phyloP scores from a whole-genome alignment of 768 basidiomycete species.

The Boletellus ananiceps region DNA sequence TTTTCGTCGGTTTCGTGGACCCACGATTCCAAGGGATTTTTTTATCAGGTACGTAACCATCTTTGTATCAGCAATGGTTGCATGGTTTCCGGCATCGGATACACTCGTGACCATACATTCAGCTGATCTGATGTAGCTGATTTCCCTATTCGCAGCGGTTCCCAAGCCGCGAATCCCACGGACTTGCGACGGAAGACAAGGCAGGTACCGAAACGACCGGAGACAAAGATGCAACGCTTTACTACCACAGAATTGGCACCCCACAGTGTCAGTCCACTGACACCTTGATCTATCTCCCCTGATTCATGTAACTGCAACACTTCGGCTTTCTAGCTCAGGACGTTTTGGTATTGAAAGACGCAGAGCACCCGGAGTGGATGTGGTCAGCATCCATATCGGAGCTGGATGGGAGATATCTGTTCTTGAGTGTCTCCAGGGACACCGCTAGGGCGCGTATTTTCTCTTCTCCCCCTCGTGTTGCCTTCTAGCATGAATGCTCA shows the following conservation, averaged over 20 bases:
- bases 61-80: too few relatives aligned
- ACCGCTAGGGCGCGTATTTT: slow-evolving; percentile 50
- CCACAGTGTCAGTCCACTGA: slow-evolving; percentile 48
- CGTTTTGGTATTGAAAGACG: slow-evolving; percentile 60
- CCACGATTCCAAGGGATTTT: slow-evolving; percentile 76
- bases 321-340: slow-evolving; percentile 51
- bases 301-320: background rate
- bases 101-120: background rate
- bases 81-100: too few relatives aligned
- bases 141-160: slow-evolving; percentile 40
- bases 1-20: slow-evolving; percentile 73
- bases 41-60: slow-evolving; percentile 56
- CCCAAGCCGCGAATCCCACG: slow-evolving; percentile 47
- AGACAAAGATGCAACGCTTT: slow-evolving; percentile 68
- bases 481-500: background rate
- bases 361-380: slow-evolving; percentile 61
- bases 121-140: slow-evolving; percentile 2
- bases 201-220: slow-evolving; percentile 55
- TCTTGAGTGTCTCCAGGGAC: slow-evolving; percentile 52
- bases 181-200: slow-evolving; percentile 42
- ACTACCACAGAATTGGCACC: slow-evolving; percentile 72
- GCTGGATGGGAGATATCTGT: slow-evolving; percentile 59
- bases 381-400: slow-evolving; percentile 54
- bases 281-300: background rate
- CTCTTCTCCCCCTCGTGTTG: background rate